Conservation (phyloP, 352 stramenopile genomes). For the Phytophthora pistaciae region DNA sequence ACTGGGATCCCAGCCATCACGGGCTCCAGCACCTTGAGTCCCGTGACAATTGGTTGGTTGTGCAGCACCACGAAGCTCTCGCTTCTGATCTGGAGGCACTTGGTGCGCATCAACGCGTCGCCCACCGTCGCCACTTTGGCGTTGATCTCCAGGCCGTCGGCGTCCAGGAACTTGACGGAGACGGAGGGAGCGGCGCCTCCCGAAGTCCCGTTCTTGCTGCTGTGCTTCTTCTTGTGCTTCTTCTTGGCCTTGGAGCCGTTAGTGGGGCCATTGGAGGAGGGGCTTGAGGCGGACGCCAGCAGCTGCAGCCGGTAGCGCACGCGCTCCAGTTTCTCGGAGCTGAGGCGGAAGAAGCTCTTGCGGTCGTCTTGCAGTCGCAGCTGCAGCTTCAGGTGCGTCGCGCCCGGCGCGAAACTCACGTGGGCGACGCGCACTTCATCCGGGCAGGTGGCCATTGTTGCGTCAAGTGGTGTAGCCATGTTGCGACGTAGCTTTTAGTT, state of each 20-base stretch:
- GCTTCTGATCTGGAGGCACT: slow-evolving; percentile 50
- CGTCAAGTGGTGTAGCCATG: too few relatives aligned
- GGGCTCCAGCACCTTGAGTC: slow-evolving; percentile 54
- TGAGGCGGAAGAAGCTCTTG: slow-evolving; percentile 60
- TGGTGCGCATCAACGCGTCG: slow-evolving; percentile 56
- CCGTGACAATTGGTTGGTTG: slow-evolving; percentile 71
- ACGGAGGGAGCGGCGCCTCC: slow-evolving; percentile 27
- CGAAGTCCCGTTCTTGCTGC: slow-evolving; percentile 10
- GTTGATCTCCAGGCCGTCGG: slow-evolving; percentile 40
- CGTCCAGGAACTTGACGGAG: slow-evolving; percentile 56
- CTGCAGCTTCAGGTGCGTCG: slow-evolving; percentile 63
- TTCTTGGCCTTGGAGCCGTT: slow-evolving; percentile 1
- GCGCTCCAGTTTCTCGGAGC: slow-evolving; percentile 59
- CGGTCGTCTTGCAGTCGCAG: slow-evolving; percentile 54
- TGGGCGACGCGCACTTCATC: slow-evolving; percentile 44
- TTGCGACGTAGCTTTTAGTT: too few relatives aligned
- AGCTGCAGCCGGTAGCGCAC: slow-evolving; percentile 71
- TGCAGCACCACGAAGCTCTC: slow-evolving; percentile 57
- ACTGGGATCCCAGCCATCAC: slow-evolving; percentile 59
- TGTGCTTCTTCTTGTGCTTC: slow-evolving; percentile 32
- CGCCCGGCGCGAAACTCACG: slow-evolving; percentile 50
- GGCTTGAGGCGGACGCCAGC: slow-evolving; percentile 32
- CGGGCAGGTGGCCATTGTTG: too few relatives aligned
- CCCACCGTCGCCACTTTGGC: slow-evolving; percentile 44
- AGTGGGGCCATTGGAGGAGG: background rate